These are phyloP conservation scores for Calonectria fujianensis DNA, from an alignment of 2,329 filamentous ascomycete genomes.

Conservation along the genomic window DNA sequence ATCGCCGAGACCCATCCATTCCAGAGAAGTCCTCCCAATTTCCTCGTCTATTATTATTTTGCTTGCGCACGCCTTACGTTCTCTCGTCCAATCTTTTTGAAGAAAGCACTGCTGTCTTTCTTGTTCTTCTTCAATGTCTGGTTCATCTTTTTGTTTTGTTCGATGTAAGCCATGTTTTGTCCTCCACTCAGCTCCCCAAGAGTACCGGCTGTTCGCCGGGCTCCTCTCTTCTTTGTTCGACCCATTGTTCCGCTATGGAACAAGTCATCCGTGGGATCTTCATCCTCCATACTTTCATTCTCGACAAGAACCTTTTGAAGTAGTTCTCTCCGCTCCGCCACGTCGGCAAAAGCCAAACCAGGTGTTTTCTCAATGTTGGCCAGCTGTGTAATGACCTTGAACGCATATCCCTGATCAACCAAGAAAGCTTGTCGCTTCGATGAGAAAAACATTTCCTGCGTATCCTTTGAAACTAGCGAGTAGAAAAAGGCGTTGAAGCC, in stretches of 20 bases:
- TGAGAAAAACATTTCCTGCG: slow-evolving; percentile 98
- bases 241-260: slow-evolving; percentile 67
- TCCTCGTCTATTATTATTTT: slow-evolving; percentile 51
- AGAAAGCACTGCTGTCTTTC: slow-evolving; percentile 63
- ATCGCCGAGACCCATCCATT: slow-evolving; percentile 29
- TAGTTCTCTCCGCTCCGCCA: slow-evolving; percentile 88
- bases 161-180: slow-evolving; percentile 97
- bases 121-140: slow-evolving; percentile 62
- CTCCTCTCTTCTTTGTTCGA: slow-evolving; percentile 73
- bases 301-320: slow-evolving; percentile 93
- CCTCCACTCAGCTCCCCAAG: slow-evolving; percentile 92
- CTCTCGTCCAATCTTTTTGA: slow-evolving; percentile 66
- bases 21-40: slow-evolving; percentile 15
- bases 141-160: slow-evolving; percentile 85
- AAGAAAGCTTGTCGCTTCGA: slow-evolving; percentile 97
- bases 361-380: slow-evolving; percentile 91
- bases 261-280: slow-evolving; percentile 74
- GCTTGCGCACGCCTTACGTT: slow-evolving; percentile 62
- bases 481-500: slow-evolving; percentile 99
- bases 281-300: slow-evolving; percentile 84
- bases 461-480: slow-evolving; percentile 97
- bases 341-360: slow-evolving; percentile 85
- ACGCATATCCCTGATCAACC: slow-evolving; percentile 98
- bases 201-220: slow-evolving; percentile 87
- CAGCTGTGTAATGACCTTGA: slow-evolving; percentile 98